A percentile compares a stretch with the other conserved stretches of the same genome.
phyloP scores from a whole-genome alignment of 1,284 basidiomycete species.

The Marasmius fiardii region DNA sequence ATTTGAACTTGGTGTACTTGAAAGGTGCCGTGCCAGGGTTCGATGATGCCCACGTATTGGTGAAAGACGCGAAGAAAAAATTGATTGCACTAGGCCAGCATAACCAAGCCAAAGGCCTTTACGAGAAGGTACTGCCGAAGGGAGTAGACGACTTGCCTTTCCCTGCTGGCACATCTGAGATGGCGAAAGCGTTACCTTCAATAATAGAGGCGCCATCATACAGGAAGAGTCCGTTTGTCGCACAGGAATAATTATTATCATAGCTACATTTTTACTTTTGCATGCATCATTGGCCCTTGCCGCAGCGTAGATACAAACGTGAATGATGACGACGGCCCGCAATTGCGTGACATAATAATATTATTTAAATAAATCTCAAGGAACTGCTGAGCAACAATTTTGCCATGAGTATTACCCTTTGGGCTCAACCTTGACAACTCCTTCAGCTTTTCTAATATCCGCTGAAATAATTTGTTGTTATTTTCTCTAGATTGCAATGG shows the following conservation, averaged over 20 bases:
- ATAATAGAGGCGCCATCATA: slow-evolving; percentile 68
- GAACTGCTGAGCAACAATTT: not conserved
- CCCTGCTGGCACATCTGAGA: slow-evolving; percentile 83
- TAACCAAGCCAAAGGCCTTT: slow-evolving; percentile 72
- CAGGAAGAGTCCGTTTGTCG: slow-evolving; percentile 73
- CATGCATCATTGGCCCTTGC: too few relatives aligned
- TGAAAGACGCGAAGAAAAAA: slow-evolving; percentile 87
- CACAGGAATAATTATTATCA: slow-evolving; percentile 63
- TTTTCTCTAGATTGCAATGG: slow-evolving; percentile 33
- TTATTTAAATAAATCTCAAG: too few relatives aligned
- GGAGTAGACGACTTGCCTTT: slow-evolving; percentile 86
- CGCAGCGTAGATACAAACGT: too few relatives aligned
- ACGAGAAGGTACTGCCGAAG: slow-evolving; percentile 80
- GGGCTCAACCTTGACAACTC: not conserved
- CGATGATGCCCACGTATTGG: slow-evolving; percentile 72
- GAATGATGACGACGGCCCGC: too few relatives aligned
- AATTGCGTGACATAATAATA: not conserved
- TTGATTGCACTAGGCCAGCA: slow-evolving; percentile 58
- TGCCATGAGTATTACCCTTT: not conserved
- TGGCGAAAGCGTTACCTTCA: slow-evolving; percentile 64
- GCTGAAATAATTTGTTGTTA: not conserved
- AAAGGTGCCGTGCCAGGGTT: slow-evolving; percentile 70
- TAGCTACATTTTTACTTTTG: too few relatives aligned
- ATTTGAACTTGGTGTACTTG: slow-evolving; percentile 87
- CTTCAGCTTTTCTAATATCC: slow-evolving; percentile 3